Percentiles rank a stretch among this genome's conserved stretches.
Conservation (phyloP, 75 land plant species). For the Picea sitchensis region DNA sequence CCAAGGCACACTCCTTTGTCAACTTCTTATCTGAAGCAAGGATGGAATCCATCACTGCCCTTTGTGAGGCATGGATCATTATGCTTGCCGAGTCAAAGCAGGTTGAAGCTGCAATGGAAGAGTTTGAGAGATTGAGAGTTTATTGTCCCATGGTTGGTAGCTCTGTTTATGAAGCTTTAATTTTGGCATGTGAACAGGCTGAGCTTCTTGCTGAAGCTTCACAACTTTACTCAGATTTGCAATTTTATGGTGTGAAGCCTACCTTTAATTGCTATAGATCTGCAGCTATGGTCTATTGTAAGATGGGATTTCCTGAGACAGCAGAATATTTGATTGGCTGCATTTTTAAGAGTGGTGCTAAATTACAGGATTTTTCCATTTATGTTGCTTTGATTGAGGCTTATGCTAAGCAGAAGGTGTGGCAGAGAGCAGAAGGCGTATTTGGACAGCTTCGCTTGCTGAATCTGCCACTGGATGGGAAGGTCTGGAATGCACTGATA, state of each 20-base stretch:
- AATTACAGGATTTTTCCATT: slow-evolving; percentile 20
- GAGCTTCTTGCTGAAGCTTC: slow-evolving; percentile 50
- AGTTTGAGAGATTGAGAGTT: slow-evolving; percentile 30
- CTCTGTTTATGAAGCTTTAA: slow-evolving; percentile 44
- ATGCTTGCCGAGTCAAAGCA: slow-evolving; percentile 49
- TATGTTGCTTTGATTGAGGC: slow-evolving; percentile 50
- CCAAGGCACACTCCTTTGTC: slow-evolving; percentile 35
- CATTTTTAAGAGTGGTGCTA: slow-evolving; percentile 20
- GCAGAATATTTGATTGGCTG: slow-evolving; percentile 46
- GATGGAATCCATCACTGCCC: slow-evolving; percentile 7
- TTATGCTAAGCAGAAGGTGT: slow-evolving; percentile 59
- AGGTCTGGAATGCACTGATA: slow-evolving; percentile 81
- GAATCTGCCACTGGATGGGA: slow-evolving; percentile 28
- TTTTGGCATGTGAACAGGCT: slow-evolving; percentile 44
- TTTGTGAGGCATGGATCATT: slow-evolving; percentile 40
- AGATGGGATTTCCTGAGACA: slow-evolving; percentile 63
- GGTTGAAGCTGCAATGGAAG: slow-evolving; percentile 54
- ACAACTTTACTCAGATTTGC: slow-evolving; percentile 64
- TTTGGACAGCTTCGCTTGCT: slow-evolving; percentile 43
- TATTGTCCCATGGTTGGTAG: not conserved
- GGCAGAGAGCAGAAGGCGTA: slow-evolving; percentile 71
- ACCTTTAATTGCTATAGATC: slow-evolving; percentile 27
- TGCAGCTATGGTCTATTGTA: slow-evolving; percentile 42
- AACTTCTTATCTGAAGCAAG: slow-evolving; percentile 29
- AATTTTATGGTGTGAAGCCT: slow-evolving; percentile 43